Percentiles rank a stretch among this genome's conserved stretches.
phyloP scores from a whole-genome alignment of 192 early-diverging fungal species.

The Coemansia sp. region DNA sequence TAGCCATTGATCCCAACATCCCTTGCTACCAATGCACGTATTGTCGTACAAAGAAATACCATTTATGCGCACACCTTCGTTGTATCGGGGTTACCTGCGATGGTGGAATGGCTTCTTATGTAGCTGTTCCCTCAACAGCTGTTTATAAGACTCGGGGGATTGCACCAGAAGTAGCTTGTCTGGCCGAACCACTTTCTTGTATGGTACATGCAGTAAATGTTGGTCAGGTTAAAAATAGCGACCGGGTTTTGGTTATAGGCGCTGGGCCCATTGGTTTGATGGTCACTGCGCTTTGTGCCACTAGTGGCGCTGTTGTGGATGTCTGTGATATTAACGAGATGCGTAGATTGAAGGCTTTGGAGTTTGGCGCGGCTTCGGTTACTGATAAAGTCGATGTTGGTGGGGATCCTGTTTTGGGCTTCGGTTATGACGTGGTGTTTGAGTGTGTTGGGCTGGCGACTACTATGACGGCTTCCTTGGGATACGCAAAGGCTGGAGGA shows the following conservation, averaged over 20 bases:
- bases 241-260: conserved; percentile 51
- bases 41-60: conserved; percentile 52
- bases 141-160: conserved; percentile 37
- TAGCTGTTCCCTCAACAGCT: conserved; percentile 40
- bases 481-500: conserved; percentile 48
- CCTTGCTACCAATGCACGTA: conserved; percentile 54
- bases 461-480: conserved; percentile 47
- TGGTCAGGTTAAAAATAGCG: conserved; percentile 50
- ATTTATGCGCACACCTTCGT: conserved; percentile 43
- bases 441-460: conserved; percentile 57
- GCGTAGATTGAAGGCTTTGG: conserved; percentile 33
- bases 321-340: conserved; percentile 50
- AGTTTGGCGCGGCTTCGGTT: conserved; percentile 37
- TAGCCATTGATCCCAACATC: conserved; percentile 57
- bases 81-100: conserved; percentile 57
- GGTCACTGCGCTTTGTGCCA: conserved; percentile 44
- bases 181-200: conserved; percentile 59
- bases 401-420: conserved; percentile 29
- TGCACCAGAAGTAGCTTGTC: conserved; percentile 48
- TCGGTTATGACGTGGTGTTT: conserved; percentile 56
- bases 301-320: conserved; percentile 47
- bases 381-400: conserved; percentile 29
- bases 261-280: conserved; percentile 61
- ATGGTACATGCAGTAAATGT: conserved; percentile 58
- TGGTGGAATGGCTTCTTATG: conserved; percentile 59